A percentile compares a stretch with the other conserved stretches of the same genome.
phyloP scores from a whole-genome alignment of 2,329 filamentous ascomycete genomes.

The Alternaria gansuensis region DNA sequence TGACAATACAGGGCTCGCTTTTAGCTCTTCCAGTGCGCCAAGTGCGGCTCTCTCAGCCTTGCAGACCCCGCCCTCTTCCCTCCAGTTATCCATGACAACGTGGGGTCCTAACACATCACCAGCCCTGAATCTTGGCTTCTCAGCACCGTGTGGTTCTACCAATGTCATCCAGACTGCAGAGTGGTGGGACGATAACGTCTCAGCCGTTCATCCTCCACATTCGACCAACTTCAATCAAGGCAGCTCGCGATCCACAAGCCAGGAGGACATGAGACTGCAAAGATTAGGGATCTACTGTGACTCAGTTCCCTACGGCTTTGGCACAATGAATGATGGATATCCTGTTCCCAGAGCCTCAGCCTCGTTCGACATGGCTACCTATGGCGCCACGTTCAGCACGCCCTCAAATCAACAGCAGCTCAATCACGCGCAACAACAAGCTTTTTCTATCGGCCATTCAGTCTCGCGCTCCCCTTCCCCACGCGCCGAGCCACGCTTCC shows the following conservation, averaged over 20 bases:
- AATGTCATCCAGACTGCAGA: constrained; percentile 34
- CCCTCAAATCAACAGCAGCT: constrained; percentile 9
- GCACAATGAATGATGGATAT: constrained; percentile 1
- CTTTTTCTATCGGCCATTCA: constrained; percentile 31
- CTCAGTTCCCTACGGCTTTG: constrained; percentile 34
- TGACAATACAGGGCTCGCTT: constrained; percentile 33
- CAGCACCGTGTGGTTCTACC: constrained; percentile 44
- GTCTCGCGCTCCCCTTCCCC: constrained; percentile 39
- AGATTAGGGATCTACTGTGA: constrained; percentile 49
- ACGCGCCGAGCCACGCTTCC: constrained; percentile 39
- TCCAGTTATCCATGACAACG: constrained; percentile 40
- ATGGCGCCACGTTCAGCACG: constrained; percentile 27
- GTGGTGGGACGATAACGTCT: constrained; percentile 42
- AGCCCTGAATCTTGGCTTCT: constrained; percentile 44
- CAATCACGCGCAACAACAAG: constrained; percentile 18
- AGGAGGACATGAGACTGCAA: constrained; percentile 30
- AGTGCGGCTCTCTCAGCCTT: constrained; percentile 50
- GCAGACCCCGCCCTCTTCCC: constrained; percentile 49
- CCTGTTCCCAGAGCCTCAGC: constrained; percentile 15
- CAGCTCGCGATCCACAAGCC: constrained; percentile 32
- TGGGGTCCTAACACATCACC: constrained; percentile 44
- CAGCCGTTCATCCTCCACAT: constrained; percentile 24
- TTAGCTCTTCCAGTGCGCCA: constrained; percentile 28
- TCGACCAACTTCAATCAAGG: constrained; percentile 31
- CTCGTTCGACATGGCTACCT: constrained; percentile 33